phyloP scores from a whole-genome alignment of 306 rosid species.

The Elaeagnus macrophylla region DNA sequence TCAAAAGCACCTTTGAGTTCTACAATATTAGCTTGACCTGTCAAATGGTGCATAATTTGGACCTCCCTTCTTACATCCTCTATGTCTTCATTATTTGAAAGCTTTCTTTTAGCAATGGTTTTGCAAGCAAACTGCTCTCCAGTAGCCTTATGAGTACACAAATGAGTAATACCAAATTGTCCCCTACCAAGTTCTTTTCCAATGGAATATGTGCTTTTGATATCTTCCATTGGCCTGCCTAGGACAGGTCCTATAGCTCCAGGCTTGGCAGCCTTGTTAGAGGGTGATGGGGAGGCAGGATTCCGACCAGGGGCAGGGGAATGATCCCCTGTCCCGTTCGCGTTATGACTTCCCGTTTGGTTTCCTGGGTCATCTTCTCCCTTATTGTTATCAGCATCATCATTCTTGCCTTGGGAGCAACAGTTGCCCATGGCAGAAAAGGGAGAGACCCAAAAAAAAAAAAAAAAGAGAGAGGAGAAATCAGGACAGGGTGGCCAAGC shows the following conservation, averaged over 20 bases:
- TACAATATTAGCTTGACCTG: constrained; percentile 77
- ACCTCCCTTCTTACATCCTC: constrained; percentile 95
- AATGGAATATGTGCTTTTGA: constrained; percentile 36
- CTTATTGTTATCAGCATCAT: constrained; percentile 25
- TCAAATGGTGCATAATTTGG: constrained; percentile 87
- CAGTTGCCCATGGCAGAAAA: constrained; percentile 83
- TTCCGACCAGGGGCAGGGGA: constrained; percentile 17
- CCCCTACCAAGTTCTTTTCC: constrained; percentile 95
- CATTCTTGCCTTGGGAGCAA: constrained; percentile 61
- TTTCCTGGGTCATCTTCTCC: constrained; percentile 15
- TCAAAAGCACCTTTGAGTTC: constrained; percentile 84
- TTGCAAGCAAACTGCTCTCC: constrained; percentile 88
- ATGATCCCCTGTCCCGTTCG: background rate
- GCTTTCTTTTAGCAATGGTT: constrained; percentile 86
- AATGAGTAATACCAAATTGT: constrained; percentile 82
- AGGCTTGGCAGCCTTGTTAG: constrained; percentile 25
- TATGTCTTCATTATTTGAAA: constrained; percentile 67
- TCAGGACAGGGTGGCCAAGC: constrained; percentile 20
- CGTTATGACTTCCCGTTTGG: too few species aligned
- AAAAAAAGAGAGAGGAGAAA: constrained; percentile 5
- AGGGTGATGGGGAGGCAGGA: constrained; percentile 25
- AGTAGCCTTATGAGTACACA: constrained; percentile 58
- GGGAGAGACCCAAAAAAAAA: constrained; percentile 6
- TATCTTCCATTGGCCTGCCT: constrained; percentile 87
- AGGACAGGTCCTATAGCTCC: constrained; percentile 51